These are phyloP conservation scores for Wickerhamiella pararugosa DNA, from an alignment of 1,139 yeast species.

Conservation along the genomic window DNA sequence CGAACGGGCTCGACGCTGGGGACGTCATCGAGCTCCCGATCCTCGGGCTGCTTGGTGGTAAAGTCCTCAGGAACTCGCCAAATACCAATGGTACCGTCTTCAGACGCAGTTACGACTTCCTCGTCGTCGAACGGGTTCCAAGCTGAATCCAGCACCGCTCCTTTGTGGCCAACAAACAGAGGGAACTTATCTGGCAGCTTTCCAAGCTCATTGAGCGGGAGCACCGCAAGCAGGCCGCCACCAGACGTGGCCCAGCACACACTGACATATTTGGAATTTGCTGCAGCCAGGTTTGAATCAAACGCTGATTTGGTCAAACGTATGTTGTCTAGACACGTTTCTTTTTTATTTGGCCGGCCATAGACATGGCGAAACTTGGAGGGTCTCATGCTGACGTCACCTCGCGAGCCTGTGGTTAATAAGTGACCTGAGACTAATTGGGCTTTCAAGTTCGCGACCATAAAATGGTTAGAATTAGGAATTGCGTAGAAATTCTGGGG, in stretches of 20 bases:
- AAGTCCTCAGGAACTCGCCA: constrained; percentile 81
- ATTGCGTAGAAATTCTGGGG: no score
- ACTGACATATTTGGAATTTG: constrained; percentile 71
- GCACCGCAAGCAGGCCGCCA: constrained; percentile 92
- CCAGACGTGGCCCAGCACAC: constrained; percentile 93
- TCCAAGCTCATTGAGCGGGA: constrained; percentile 78
- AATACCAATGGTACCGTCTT: constrained; percentile 74
- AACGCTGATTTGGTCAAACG: constrained; percentile 59
- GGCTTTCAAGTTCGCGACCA: background rate
- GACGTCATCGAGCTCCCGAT: constrained; percentile 39
- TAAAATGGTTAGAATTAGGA: no score
- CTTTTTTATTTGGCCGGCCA: constrained; percentile 84
- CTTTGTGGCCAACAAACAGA: constrained; percentile 88
- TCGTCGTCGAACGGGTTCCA: constrained; percentile 78
- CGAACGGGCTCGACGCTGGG: constrained; percentile 58
- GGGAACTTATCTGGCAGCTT: constrained; percentile 90
- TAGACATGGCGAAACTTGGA: constrained; percentile 92
- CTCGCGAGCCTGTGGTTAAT: constrained; percentile 15
- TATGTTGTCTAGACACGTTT: constrained; percentile 76
- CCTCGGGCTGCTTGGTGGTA: constrained; percentile 48
- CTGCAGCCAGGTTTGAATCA: constrained; percentile 79
- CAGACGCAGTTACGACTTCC: constrained; percentile 72
- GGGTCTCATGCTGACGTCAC: constrained; percentile 53
- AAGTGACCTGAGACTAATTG: background rate
- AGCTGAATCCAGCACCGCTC: constrained; percentile 86